Evolutionary conservation across 208 protist genomes (phyloP).

Genomic region (Strigomonas galati): DNA sequence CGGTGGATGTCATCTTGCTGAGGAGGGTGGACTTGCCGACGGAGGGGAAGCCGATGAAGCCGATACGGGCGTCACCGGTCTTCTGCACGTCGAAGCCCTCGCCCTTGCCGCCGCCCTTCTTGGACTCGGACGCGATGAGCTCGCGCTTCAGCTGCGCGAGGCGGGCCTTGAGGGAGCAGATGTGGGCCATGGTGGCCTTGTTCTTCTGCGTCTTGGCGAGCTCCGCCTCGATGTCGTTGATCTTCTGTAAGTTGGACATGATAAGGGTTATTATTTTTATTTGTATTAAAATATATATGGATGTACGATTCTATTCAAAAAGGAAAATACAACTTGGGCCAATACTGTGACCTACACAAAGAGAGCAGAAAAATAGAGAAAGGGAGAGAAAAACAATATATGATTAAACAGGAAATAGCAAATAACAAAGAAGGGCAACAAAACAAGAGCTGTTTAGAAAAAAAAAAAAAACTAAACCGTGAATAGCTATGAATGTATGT

Average conservation of each 20-base stretch:
- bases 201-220: conserved; percentile 98
- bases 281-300: not conserved
- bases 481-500: too few species aligned
- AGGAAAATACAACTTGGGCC: not conserved
- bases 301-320: not conserved
- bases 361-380: not conserved
- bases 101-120: conserved; percentile 86
- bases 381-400: conserved; percentile 5
- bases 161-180: conserved; percentile 98
- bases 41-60: conserved; percentile 97
- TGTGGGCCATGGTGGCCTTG: conserved; percentile 96
- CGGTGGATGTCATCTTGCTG: conserved; percentile 96
- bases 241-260: conserved; percentile 87
- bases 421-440: conserved; percentile 5
- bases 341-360: not conserved
- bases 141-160: conserved; percentile 97
- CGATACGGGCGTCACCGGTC: conserved; percentile 94
- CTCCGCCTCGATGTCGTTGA: conserved; percentile 97
- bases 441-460: conserved; percentile 13
- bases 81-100: conserved; percentile 99
- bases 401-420: too few species aligned
- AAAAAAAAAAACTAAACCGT: not conserved
- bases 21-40: conserved; percentile 98
- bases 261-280: conserved; percentile 8
- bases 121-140: conserved; percentile 88